Percentiles rank a stretch among this genome's conserved stretches.
Conservation (phyloP, 164 flowering plant species). For the Liquidambar formosana region DNA sequence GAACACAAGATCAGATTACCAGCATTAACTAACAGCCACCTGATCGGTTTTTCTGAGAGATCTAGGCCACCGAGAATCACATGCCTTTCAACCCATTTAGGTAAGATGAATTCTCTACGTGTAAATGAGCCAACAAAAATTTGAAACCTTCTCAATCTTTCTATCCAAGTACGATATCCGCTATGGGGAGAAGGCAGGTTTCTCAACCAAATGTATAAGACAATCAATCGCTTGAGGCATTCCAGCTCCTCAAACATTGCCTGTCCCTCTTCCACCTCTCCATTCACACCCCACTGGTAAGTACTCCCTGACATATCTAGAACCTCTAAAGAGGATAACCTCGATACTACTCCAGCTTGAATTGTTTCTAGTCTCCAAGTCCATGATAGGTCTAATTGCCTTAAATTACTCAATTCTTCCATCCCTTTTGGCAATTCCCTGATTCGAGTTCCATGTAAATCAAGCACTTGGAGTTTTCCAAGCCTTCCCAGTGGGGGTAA, state of each 20-base stretch:
- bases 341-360: slow-evolving; percentile 8
- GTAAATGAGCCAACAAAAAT: not conserved
- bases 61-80: slow-evolving; percentile 5
- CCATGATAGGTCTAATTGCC: slow-evolving; percentile 17
- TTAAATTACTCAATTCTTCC: slow-evolving; percentile 16
- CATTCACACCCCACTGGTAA: slow-evolving; percentile 9
- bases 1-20: not conserved
- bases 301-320: slow-evolving; percentile 20
- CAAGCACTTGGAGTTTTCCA: slow-evolving; percentile 18
- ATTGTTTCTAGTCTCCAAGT: slow-evolving; percentile 17
- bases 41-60: slow-evolving; percentile 4
- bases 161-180: slow-evolving; percentile 2
- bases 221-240: not conserved
- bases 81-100: not conserved
- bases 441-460: slow-evolving; percentile 18
- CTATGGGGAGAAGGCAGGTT: not conserved
- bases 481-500: slow-evolving; percentile 21
- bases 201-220: slow-evolving; percentile 2
- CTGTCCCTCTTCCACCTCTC: not conserved
- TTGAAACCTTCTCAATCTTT: slow-evolving; percentile 4
- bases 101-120: too few species aligned
- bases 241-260: slow-evolving; percentile 16
- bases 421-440: slow-evolving; percentile 25
- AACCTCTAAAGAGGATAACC: slow-evolving; percentile 12
- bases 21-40: slow-evolving; percentile 9